These are phyloP conservation scores for Nicotiana tabacum DNA, from an alignment of 257 asterid species.

Conservation along the genomic window DNA sequence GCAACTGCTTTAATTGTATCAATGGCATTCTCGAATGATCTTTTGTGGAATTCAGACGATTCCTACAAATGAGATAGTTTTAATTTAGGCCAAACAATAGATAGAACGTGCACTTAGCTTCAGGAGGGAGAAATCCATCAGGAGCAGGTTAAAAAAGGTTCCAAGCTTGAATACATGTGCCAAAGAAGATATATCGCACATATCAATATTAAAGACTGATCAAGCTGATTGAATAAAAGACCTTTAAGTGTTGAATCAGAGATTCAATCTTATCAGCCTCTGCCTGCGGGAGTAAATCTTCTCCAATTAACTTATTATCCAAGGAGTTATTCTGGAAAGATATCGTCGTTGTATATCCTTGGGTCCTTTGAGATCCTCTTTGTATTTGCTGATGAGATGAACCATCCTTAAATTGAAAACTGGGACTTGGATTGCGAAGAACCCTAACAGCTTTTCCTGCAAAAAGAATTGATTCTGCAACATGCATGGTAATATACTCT, in stretches of 20 bases:
- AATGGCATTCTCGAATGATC: constrained; percentile 81
- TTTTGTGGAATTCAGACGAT: constrained; percentile 86
- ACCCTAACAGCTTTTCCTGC: constrained; percentile 97
- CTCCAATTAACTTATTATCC: constrained; percentile 44
- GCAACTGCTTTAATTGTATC: constrained; percentile 88
- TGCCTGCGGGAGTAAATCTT: constrained; percentile 85
- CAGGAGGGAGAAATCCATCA: constrained; percentile 12
- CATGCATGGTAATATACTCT: constrained; percentile 67
- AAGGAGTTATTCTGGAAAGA: constrained; percentile 45
- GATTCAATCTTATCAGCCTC: constrained; percentile 89
- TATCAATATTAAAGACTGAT: background rate
- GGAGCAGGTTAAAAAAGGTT: background rate
- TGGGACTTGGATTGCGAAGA: constrained; percentile 89
- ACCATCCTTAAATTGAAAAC: constrained; percentile 43
- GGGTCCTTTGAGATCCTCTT: constrained; percentile 62
- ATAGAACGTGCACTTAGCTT: constrained; percentile 8
- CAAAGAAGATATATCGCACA: background rate
- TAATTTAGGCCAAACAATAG: background rate
- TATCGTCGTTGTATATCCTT: constrained; percentile 33
- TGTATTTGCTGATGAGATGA: constrained; percentile 55
- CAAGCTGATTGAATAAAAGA: background rate
- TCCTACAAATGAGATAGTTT: constrained; percentile 42
- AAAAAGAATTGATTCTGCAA: constrained; percentile 85
- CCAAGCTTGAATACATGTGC: background rate
- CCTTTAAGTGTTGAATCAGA: constrained; percentile 91